Percentiles rank a stretch among this genome's conserved stretches.
Evolutionary conservation across 495 filamentous ascomycete genomes (phyloP).

Genomic region (Aspergillus avenaceus): DNA sequence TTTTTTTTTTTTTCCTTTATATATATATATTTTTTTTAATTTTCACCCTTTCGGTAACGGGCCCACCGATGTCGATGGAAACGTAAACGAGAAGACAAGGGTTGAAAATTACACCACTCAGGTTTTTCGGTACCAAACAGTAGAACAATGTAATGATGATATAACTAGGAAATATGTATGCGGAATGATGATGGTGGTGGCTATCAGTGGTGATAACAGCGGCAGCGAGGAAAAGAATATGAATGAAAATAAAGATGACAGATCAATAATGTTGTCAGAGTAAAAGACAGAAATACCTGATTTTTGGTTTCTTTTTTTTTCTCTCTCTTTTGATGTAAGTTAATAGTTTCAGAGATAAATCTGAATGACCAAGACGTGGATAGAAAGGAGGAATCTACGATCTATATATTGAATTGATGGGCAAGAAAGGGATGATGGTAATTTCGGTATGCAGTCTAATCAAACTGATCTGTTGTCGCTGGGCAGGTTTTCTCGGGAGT

Average conservation of each 20-base stretch:
- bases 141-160: slow-evolving; percentile 15
- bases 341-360: not conserved
- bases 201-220: slow-evolving; percentile 13
- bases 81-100: slow-evolving; percentile 4
- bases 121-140: slow-evolving; percentile 1
- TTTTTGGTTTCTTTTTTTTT: too few species aligned
- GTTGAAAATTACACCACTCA: slow-evolving; percentile 10
- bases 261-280: too few species aligned
- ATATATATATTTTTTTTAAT: too few species aligned
- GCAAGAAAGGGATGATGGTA: slow-evolving; percentile 19
- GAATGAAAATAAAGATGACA: not conserved
- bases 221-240: not conserved
- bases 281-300: too few species aligned
- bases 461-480: slow-evolving; percentile 14
- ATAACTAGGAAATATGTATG: slow-evolving; percentile 10
- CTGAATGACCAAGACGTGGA: not conserved
- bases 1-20: not conserved
- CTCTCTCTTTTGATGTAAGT: not conserved
- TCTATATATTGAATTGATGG: slow-evolving; percentile 17
- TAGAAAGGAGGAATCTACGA: slow-evolving; percentile 8
- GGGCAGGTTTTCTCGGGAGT: slow-evolving; percentile 10
- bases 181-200: slow-evolving; percentile 10
- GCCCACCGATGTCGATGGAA: not conserved
- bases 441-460: slow-evolving; percentile 15
- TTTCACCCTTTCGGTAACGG: not conserved